These are phyloP conservation scores for Phlebopus sp. DNA, from an alignment of 1,284 basidiomycete species.

Conservation along the genomic window DNA sequence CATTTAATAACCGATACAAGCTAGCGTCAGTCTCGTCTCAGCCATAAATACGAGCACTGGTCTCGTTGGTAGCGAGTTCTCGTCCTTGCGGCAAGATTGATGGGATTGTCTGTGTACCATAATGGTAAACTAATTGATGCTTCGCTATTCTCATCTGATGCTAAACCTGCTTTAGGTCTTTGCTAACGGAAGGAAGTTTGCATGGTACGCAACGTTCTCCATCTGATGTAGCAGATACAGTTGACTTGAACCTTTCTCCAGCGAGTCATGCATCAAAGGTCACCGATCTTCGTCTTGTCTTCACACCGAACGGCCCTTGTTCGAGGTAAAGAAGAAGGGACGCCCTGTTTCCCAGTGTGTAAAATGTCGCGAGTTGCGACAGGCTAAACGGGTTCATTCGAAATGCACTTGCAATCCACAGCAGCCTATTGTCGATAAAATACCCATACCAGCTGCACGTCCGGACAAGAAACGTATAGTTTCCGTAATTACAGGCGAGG, in stretches of 20 bases:
- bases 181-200: slow-evolving; percentile 81
- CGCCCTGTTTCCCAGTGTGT: slow-evolving; percentile 81
- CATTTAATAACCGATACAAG: too few relatives aligned
- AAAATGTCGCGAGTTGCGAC: slow-evolving; percentile 73
- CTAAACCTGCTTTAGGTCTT: slow-evolving; percentile 47
- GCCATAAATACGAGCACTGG: too few relatives aligned
- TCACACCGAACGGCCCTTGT: slow-evolving; percentile 78
- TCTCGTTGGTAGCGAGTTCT: too few relatives aligned
- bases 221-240: background rate
- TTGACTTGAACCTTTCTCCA: slow-evolving; percentile 28
- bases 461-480: slow-evolving; percentile 54
- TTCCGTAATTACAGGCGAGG: background rate
- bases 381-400: slow-evolving; percentile 70
- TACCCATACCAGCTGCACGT: slow-evolving; percentile 33
- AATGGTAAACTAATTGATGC: background rate
- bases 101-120: background rate
- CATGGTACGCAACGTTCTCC: slow-evolving; percentile 50
- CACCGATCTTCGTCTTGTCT: slow-evolving; percentile 82
- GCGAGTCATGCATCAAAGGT: slow-evolving; percentile 87
- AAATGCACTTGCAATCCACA: slow-evolving; percentile 61
- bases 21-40: too few relatives aligned
- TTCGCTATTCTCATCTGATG: background rate
- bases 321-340: slow-evolving; percentile 86
- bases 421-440: slow-evolving; percentile 37
- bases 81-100: too few relatives aligned